Conservation (phyloP, 2,329 filamentous ascomycete genomes). For the Pseudopithomyces chartarum region DNA sequence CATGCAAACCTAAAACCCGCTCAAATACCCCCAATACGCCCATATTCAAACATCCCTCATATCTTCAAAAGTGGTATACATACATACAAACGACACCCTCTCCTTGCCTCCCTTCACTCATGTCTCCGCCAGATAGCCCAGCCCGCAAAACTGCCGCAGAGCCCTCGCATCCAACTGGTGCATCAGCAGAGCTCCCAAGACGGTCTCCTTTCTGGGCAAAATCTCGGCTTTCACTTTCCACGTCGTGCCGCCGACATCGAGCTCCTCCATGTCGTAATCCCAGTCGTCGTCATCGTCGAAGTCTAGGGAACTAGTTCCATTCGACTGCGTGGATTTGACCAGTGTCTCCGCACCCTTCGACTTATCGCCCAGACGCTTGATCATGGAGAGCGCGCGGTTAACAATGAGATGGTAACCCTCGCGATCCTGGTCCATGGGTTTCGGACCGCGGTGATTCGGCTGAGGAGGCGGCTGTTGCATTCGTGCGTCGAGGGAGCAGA, state of each 20-base stretch:
- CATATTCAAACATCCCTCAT: too few relatives aligned
- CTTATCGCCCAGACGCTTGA: constrained; percentile 54
- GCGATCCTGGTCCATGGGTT: constrained; percentile 39
- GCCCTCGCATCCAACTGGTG: constrained; percentile 50
- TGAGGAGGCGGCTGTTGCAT: constrained; percentile 31
- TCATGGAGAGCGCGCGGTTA: constrained; percentile 53
- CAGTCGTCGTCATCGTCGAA: constrained; percentile 36
- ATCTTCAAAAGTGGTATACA: too few relatives aligned
- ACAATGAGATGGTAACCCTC: constrained; percentile 48
- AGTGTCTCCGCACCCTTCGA: constrained; percentile 41
- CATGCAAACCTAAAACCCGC: too few relatives aligned
- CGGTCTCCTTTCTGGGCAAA: constrained; percentile 51
- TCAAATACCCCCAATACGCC: too few relatives aligned
- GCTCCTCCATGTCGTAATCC: constrained; percentile 39
- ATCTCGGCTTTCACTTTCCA: constrained; percentile 48
- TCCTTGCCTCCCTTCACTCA: neutral
- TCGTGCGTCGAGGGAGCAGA: constrained; percentile 49
- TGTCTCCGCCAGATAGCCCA: constrained; percentile 42
- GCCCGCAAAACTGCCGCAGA: constrained; percentile 48
- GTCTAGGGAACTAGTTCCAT: constrained; percentile 30
- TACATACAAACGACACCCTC: too few relatives aligned
- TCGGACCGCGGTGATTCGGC: constrained; percentile 36
- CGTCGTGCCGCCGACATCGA: constrained; percentile 34
- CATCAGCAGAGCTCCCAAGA: constrained; percentile 54
- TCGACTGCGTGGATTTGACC: constrained; percentile 33